Base-by-base conservation (phyloP, 305 asterid genomes). In the Rubia tinctorum region DNA sequence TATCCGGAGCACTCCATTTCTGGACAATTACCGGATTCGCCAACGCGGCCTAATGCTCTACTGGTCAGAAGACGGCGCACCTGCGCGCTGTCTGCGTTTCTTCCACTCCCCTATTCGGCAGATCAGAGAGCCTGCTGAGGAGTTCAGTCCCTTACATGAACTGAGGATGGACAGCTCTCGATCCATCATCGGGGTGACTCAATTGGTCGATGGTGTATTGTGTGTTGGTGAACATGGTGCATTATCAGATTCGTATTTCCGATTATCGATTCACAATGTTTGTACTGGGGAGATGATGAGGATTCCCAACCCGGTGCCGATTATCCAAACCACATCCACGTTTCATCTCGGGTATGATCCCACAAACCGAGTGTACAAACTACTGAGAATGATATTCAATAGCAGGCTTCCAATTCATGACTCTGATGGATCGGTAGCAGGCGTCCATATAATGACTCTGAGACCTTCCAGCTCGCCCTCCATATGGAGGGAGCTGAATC, bases 301-400 rank as follows among this genome's bases (percentile, higher is more conserved):
- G 39, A 27, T 61, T 27, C 66, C 66, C 0, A 6, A 13, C 18
- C 66, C 66, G 1, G 40, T 61, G 30, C 8, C 8, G 1, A 4
- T 5, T 27, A 4, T 4, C 8, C 39, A 7, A 6, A 56, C 66
- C 18, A 23, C 37, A 1, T 61, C 66, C 34, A 61, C 30, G 13
- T 61, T 61, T 25, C 30, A 61, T 61, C 66, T 61, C 30, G 66
- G 66, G 40, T 61, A 61, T 61, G 66, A 61, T 58, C 63, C 63
- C 2, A 12, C 13, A 8, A 58, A 23, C 63, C n/a, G 30, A 23
- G 63, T 58, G 20, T 61, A 61, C 66, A 61, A 61, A 6, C 39
- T 61, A 20, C 39, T 61, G 18, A 61, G 40, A 27, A 5, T 61
- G 66, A 61, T 61, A 17, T 17, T 51, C 30, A 27, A 2, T 27